Conservation (phyloP, 805 yeast genomes). For the Teunomyces lycoperdinae region DNA sequence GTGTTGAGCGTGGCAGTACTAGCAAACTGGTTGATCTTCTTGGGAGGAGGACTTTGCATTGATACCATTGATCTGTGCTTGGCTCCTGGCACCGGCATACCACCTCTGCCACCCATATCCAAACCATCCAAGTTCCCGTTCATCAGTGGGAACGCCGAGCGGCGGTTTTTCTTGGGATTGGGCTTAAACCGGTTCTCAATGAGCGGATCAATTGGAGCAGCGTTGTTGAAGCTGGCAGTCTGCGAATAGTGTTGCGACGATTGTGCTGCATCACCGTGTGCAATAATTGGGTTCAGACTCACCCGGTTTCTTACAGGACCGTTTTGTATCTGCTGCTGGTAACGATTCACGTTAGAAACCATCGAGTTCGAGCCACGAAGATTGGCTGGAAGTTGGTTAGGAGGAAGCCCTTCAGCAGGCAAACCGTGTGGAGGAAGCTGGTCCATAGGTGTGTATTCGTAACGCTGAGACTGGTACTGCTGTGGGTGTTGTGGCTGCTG, state of each 20-base stretch:
- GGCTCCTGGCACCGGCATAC: conserved; percentile 35
- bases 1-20: background rate
- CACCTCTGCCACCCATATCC: conserved; percentile 47
- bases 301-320: conserved; percentile 12
- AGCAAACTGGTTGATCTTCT: conserved; percentile 3
- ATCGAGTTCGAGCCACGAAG: conserved; percentile 20
- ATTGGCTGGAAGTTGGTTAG: conserved; percentile 22
- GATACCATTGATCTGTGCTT: conserved; percentile 10
- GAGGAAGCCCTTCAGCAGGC: conserved; percentile 27
- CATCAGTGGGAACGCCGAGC: conserved; percentile 34
- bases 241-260: conserved; percentile 9
- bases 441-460: conserved; percentile 14
- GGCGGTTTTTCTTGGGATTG: conserved; percentile 32
- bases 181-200: conserved; percentile 23
- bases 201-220: conserved; percentile 25
- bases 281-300: conserved; percentile 12
- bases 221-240: conserved; percentile 14
- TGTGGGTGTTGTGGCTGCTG: background rate
- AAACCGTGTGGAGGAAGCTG: conserved; percentile 33
- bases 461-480: background rate
- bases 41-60: conserved; percentile 2
- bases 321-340: conserved; percentile 19
- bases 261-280: conserved; percentile 5
- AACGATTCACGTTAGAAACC: conserved; percentile 12
- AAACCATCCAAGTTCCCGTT: conserved; percentile 28